phyloP scores from a whole-genome alignment of 352 stramenopile genomes.

The Stramenopiles sp. region DNA sequence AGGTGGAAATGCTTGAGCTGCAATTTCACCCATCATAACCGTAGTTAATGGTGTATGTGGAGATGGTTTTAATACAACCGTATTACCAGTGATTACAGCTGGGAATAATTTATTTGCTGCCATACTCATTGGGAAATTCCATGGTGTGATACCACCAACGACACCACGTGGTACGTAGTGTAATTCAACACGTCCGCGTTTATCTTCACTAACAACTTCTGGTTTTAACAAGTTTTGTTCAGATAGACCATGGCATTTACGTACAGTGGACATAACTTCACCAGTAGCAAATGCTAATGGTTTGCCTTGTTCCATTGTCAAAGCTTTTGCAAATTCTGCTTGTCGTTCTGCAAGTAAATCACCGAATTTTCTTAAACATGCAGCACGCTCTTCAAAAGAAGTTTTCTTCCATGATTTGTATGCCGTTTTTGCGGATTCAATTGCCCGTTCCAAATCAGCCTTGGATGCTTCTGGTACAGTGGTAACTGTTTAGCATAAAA shows the following conservation, averaged over 20 bases:
- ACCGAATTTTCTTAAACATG: not conserved
- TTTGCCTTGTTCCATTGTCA: constrained; percentile 2
- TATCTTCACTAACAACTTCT: constrained; percentile 4
- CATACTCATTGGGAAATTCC: constrained; percentile 24
- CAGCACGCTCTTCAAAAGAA: not conserved
- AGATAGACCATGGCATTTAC: not conserved
- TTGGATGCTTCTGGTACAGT: not conserved
- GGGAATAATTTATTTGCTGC: constrained; percentile 23
- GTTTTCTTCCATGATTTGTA: constrained; percentile 1
- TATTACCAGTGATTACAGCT: constrained; percentile 22
- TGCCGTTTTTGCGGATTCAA: not conserved
- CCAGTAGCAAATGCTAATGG: not conserved
- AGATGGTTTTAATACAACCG: constrained; percentile 23
- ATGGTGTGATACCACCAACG: constrained; percentile 19
- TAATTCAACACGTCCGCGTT: not conserved
- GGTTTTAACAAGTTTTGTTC: not conserved
- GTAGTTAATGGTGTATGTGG: constrained; percentile 20
- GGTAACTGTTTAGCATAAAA: no score
- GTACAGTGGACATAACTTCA: not conserved
- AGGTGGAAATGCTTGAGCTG: constrained; percentile 17
- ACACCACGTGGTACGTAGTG: constrained; percentile 16
- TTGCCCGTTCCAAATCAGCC: not conserved
- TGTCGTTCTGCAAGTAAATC: not conserved
- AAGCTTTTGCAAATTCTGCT: not conserved
- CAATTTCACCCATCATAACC: constrained; percentile 23